These are phyloP conservation scores for Myriangium duriaei DNA, from an alignment of 2,329 filamentous ascomycete genomes.

Conservation along the genomic window DNA sequence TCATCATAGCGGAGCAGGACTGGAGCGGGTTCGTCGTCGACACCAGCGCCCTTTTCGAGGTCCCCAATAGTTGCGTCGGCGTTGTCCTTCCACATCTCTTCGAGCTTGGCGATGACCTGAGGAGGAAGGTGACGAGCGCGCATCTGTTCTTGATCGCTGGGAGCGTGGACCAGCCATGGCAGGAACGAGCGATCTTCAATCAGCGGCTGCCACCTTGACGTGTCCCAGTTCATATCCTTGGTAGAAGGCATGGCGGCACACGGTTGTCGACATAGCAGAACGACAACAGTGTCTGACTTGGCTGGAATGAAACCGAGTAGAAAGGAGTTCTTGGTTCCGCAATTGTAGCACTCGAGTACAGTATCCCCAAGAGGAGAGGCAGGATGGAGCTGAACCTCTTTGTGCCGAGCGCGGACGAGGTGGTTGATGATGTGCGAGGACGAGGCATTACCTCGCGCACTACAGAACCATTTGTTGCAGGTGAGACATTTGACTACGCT, in stretches of 20 bases:
- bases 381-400: slow-evolving; percentile 95
- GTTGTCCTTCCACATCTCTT: slow-evolving; percentile 98
- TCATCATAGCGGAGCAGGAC: slow-evolving; percentile 92
- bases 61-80: slow-evolving; percentile 77
- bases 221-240: slow-evolving; percentile 99
- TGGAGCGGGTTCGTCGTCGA: slow-evolving; percentile 89
- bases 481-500: slow-evolving; percentile 92
- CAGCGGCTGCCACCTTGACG: slow-evolving; percentile 90
- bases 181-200: slow-evolving; percentile 95
- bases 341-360: slow-evolving; percentile 96
- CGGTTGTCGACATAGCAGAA: slow-evolving; percentile 89
- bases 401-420: slow-evolving; percentile 90
- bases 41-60: slow-evolving; percentile 77
- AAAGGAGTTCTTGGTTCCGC: slow-evolving; percentile 98
- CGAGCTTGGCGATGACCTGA: slow-evolving; percentile 88
- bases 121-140: slow-evolving; percentile 85
- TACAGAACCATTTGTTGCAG: slow-evolving; percentile 99
- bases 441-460: slow-evolving; percentile 87
- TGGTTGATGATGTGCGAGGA: slow-evolving; percentile 98
- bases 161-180: slow-evolving; percentile 79
- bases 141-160: slow-evolving; percentile 89
- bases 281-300: slow-evolving; percentile 96
- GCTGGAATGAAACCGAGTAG: slow-evolving; percentile 94
- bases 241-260: slow-evolving; percentile 89
- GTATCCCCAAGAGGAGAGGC: slow-evolving; percentile 89